Base-by-base conservation (phyloP, 768 basidiomycete species). In the Boletus reticulatus region DNA sequence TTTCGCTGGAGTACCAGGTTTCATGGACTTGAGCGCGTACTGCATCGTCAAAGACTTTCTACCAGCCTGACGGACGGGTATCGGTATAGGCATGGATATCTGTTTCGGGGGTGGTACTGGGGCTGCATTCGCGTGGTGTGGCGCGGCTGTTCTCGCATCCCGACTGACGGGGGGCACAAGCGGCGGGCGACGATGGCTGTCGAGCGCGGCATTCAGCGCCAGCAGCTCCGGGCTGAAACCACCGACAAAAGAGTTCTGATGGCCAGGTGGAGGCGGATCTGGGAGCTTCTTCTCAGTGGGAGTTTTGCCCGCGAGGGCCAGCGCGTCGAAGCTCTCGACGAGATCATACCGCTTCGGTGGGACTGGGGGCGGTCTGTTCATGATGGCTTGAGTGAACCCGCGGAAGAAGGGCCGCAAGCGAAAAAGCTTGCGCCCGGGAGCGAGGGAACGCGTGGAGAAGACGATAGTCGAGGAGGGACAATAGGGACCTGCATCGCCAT, bases 171-270 rank as follows among this genome's bases (percentile, higher is more conserved):
- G n/a, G 11, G 49, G 43, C 10, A 19, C 53, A 6, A 39, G 51
- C 41, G 61, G 49, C 10, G 64, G 50, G 36, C 49, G 57, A 37
- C 50, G 53, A 19, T 36, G 49, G 27, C 34, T 51, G 41, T 62
- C 56, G 47, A 55, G 60, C 4, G 37, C 43, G 9, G 32, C 17
- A 14, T 59, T 63, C 48, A 49, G 22, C 5, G 56, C 48, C 8
- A 61, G 36, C 42, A 32, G n/a, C 48, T 49, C 59, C 2, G 61
- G 71, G 43, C 19, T 56, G 62, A 85, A 85, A 31, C 83, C 82
- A 17, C 81, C 83, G 32, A 84, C 66, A 60, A 85, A 84, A 29
- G 58, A 56, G 43, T 1, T 38, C 20, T 48, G 38, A 24, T 13
- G 24, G 14, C 19, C 10, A 8, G 20, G 37, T 9, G 2, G 6